Evolutionary conservation across 257 asterid genomes (phyloP).

Genomic region (Rauvolfia tetraphylla): DNA sequence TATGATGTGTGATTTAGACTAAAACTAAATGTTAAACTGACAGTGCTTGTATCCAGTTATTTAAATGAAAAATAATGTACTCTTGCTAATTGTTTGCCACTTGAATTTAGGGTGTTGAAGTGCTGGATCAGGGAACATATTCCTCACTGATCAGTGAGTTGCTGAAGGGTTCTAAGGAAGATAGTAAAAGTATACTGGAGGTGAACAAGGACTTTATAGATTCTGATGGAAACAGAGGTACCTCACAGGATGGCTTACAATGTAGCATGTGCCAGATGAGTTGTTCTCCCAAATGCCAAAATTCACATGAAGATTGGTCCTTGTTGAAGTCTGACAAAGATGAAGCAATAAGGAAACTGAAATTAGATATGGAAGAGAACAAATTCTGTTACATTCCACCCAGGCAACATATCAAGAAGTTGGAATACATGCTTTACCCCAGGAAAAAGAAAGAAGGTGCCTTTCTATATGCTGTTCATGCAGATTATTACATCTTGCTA

Average conservation of each 20-base stretch:
- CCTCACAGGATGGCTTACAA: constrained; percentile 16
- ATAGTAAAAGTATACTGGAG: constrained; percentile 1
- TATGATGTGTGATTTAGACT: background rate
- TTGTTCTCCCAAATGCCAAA: constrained; percentile 15
- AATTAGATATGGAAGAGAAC: constrained; percentile 64
- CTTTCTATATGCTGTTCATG: constrained; percentile 60
- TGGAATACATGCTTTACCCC: constrained; percentile 40
- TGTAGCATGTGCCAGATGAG: constrained; percentile 9
- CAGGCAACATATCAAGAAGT: constrained; percentile 31
- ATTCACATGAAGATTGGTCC: constrained; percentile 5
- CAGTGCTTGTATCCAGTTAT: background rate
- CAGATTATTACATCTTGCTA: constrained; percentile 73
- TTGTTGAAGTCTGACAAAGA: constrained; percentile 27
- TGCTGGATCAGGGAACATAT: constrained; percentile 9
- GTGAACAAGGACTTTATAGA: constrained; percentile 6
- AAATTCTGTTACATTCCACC: constrained; percentile 64
- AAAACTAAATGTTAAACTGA: background rate
- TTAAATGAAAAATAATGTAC: background rate
- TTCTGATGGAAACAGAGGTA: background rate
- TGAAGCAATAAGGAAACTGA: constrained; percentile 45
- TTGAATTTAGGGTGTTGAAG: constrained; percentile 35
- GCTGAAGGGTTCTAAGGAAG: constrained; percentile 22
- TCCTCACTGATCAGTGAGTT: background rate
- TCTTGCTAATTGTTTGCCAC: background rate
- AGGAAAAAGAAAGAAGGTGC: constrained; percentile 53